A percentile compares a stretch with the other conserved stretches of the same genome.
Conservation (phyloP, 192 early-diverging fungal species). For the Rhizophagus clarus region DNA sequence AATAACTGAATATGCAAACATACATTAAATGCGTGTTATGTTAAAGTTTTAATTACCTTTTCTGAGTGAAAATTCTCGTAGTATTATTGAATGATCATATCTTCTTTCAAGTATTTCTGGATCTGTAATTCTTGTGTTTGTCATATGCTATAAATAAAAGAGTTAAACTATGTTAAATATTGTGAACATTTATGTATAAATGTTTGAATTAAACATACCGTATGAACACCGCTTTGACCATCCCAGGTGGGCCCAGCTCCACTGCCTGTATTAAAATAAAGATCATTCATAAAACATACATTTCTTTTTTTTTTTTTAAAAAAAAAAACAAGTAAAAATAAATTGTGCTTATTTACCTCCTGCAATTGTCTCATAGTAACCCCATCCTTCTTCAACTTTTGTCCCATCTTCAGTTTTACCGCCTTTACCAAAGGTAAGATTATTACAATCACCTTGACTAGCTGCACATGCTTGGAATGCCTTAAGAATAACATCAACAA, state of each 20-base stretch:
- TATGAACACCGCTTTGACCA: conserved; percentile 78
- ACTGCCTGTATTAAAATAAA: conserved; percentile 42
- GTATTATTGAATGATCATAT: conserved; percentile 77
- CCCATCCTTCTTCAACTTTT: conserved; percentile 73
- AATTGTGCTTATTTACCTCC: conserved; percentile 48
- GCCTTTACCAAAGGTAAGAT: conserved; percentile 90
- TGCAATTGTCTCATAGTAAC: conserved; percentile 96
- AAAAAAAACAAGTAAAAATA: background rate
- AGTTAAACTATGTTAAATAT: background rate
- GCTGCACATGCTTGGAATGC: conserved; percentile 91
- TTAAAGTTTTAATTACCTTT: conserved; percentile 29
- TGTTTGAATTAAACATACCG: conserved; percentile 36
- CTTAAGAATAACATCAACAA: conserved; percentile 90
- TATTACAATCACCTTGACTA: conserved; percentile 94
- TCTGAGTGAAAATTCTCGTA: conserved; percentile 82
- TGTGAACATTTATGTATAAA: background rate
- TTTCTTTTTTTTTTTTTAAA: background rate
- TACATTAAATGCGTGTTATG: background rate
- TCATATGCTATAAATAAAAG: conserved; percentile 74
- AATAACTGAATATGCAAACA: background rate
- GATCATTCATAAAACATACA: background rate
- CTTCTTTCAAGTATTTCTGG: conserved; percentile 92
- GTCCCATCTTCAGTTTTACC: conserved; percentile 57
- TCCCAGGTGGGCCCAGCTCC: conserved; percentile 92
- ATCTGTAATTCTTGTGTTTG: conserved; percentile 97